These are phyloP conservation scores for Globisporangium spiculum DNA, from an alignment of 352 stramenopile genomes.

Conservation along the genomic window DNA sequence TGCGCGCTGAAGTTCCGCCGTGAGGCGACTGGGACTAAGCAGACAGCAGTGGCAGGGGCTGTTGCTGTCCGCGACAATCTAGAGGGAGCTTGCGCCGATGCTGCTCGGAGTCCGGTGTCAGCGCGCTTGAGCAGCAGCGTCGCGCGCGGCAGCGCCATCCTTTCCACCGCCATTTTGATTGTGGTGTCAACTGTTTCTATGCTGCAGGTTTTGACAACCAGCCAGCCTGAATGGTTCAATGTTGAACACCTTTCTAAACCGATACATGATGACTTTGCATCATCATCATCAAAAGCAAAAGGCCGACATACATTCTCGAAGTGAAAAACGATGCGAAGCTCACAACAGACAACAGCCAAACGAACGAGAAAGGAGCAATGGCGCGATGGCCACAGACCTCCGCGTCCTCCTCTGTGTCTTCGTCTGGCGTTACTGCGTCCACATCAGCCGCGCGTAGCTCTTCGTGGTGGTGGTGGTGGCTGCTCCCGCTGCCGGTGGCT, in stretches of 20 bases:
- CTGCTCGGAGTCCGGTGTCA: neutral
- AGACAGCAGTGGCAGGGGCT: neutral
- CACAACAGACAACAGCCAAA: neutral
- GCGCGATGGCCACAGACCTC: conserved; percentile 7
- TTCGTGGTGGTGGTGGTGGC: conserved; percentile 15
- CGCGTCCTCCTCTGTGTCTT: neutral
- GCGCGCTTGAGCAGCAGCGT: conserved; percentile 3
- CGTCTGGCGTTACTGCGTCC: neutral
- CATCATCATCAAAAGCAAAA: neutral
- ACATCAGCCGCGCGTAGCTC: conserved; percentile 1
- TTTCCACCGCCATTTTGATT: neutral
- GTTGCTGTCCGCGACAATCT: neutral
- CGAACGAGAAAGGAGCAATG: neutral
- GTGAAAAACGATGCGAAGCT: neutral
- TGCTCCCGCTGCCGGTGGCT: conserved; percentile 9
- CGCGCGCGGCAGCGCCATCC: neutral
- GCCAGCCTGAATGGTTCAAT: neutral
- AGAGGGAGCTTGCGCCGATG: neutral
- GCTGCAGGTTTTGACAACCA: neutral
- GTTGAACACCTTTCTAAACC: neutral
- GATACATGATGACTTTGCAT: neutral
- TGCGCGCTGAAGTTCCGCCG: conserved; percentile 3
- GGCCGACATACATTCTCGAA: neutral
- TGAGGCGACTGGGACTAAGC: neutral
- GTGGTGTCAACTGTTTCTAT: neutral